Evolutionary conservation across 495 filamentous ascomycete species (phyloP), one percentile per base, ranked within the genome.

Genomic region (Podospora pseudoanserina): DNA sequence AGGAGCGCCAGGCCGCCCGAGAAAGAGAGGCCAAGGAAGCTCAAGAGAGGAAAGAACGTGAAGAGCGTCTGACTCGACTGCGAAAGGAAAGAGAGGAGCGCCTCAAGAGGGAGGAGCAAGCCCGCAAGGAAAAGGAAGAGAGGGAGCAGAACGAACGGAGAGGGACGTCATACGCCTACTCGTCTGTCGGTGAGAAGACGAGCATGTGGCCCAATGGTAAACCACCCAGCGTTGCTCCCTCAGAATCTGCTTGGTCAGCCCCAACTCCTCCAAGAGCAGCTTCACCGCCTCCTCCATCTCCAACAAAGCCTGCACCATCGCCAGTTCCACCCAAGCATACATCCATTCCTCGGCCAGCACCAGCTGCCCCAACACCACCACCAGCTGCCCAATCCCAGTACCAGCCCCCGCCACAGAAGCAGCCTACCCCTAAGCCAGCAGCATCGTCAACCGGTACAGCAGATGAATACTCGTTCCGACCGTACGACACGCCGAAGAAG

Each of bases 381-480:
- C 20, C 16, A 20, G 54, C 54, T 5, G 19, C 54, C 15, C 11
- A 6, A 56, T 18, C 55, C n/a, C 55, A 58, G 23, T 58, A 19
- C 13, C 7, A 19, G 26, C 73, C 69, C 11, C 39, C 39, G 39
- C 39, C 39, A 49, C 39, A 49, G 9, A 53, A 62, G 20, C 68
- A 77, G 13, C 71, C 75, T 20, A 67, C 77, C 20, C 77, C 79
- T 30, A 77, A 70, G 61, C 69, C 77, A 23, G n/a, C 73, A 5
- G 27, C 70, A 67, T 88, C 89, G n/a, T 81, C 84, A 27, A 75
- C 75, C 65, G 84, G 86, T n/a, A 86, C 87, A 19, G 88, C 87
- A 63, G 89, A 90, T 67, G 83, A 84, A 1, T 87, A 92, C 75
- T 93, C 92, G 3, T 96, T 87, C 82, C 87, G 91, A 18, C 92